Percentiles rank a stretch among this genome's conserved stretches.
Evolutionary conservation across 164 flowering plant species (phyloP).

Genomic region (Magnolia kwangsiensis): DNA sequence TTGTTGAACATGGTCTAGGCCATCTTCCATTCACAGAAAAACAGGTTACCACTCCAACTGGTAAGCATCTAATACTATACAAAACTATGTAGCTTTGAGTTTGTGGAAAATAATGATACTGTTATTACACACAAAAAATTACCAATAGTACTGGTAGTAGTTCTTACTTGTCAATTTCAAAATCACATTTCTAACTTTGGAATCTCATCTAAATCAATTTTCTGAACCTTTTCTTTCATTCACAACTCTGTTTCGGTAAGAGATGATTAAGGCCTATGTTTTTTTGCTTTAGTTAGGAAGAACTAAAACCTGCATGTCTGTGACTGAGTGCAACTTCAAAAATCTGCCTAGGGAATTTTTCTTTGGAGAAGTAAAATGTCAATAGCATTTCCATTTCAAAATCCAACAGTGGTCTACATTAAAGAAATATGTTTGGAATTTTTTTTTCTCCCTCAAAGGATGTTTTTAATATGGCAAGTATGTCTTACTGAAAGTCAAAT

Average conservation of each 20-base stretch:
- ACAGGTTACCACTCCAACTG: slow-evolving; percentile 96
- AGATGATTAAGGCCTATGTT: no score
- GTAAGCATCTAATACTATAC: slow-evolving; percentile 39
- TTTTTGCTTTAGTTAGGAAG: no score
- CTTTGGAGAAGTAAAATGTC: background rate
- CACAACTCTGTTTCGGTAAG: background rate
- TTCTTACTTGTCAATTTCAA: no score
- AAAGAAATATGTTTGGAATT: background rate
- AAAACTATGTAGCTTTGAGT: background rate
- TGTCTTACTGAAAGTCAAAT: background rate
- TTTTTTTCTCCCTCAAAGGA: background rate
- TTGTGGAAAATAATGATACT: background rate
- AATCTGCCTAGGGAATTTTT: no score
- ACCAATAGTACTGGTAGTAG: background rate
- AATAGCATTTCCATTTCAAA: no score
- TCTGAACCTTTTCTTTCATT: background rate
- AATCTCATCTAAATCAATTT: background rate
- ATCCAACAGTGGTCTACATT: background rate
- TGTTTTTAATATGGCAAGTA: background rate
- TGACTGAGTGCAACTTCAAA: no score
- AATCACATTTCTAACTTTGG: background rate
- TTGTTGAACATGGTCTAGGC: slow-evolving; percentile 99
- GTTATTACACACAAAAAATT: background rate
- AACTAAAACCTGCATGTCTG: no score
- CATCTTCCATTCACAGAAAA: slow-evolving; percentile 98